Evolutionary conservation across 2,329 filamentous ascomycete genomes (phyloP).

Genomic region (Penicillium sp.): DNA sequence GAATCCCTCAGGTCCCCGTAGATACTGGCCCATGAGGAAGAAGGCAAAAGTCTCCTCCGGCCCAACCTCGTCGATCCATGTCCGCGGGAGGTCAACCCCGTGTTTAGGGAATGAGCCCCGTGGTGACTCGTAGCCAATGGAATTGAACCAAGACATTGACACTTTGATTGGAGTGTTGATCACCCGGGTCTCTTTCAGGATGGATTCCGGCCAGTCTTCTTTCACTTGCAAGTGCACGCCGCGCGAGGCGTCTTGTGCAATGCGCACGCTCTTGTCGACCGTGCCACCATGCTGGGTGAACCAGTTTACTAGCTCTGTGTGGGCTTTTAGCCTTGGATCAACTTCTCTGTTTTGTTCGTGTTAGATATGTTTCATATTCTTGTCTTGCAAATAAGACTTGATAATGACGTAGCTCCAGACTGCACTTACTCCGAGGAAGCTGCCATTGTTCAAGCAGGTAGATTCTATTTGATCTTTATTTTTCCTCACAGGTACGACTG

Average conservation of each 20-base stretch:
- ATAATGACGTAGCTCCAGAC: conserved; percentile 2
- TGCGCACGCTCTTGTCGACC: conserved; percentile 33
- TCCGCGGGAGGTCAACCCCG: conserved; percentile 45
- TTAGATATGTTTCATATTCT: conserved; percentile 8
- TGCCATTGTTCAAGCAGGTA: background rate
- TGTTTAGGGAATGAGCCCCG: conserved; percentile 28
- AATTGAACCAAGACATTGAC: conserved; percentile 41
- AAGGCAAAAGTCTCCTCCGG: conserved; percentile 64
- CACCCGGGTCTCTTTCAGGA: conserved; percentile 32
- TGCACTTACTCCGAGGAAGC: conserved; percentile 4
- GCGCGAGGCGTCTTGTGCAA: conserved; percentile 33
- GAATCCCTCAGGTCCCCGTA: conserved; percentile 56
- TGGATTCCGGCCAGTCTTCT: conserved; percentile 20
- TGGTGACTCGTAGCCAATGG: conserved; percentile 24
- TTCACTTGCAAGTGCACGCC: conserved; percentile 39
- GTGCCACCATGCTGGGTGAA: conserved; percentile 31
- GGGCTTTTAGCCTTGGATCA: conserved; percentile 22
- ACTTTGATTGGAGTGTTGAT: conserved; percentile 35
- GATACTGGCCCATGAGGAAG: conserved; percentile 66
- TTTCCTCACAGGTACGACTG: background rate
- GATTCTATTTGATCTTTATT: background rate
- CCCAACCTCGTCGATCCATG: conserved; percentile 51
- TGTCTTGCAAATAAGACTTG: background rate
- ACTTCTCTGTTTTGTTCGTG: conserved; percentile 7
- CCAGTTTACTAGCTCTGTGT: conserved; percentile 34